Conservation (phyloP, 345 rosid species). For the Gossypium arboreum region DNA sequence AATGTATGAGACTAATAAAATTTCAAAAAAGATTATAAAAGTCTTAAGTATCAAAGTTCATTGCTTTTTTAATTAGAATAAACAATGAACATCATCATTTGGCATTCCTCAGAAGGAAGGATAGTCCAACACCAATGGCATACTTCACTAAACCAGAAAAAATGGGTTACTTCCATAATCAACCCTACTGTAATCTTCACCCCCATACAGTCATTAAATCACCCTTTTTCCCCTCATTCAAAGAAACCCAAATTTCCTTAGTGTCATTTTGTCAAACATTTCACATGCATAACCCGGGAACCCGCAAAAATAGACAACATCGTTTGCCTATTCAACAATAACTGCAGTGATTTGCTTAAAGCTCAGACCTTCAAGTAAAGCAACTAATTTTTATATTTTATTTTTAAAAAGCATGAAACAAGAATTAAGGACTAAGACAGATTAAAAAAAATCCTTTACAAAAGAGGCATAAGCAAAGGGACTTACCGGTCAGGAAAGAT, state of each 20-base stretch:
- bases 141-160: background rate
- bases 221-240: background rate
- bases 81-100: background rate
- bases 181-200: background rate
- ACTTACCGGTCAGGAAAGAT: conserved; percentile 2
- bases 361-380: background rate
- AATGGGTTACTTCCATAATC: background rate
- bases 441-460: background rate
- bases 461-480: background rate
- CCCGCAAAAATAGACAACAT: background rate
- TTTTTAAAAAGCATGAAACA: background rate
- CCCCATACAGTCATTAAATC: conserved; percentile 2
- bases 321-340: background rate
- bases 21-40: background rate
- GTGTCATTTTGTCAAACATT: background rate
- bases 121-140: background rate
- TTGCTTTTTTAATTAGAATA: background rate
- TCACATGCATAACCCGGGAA: background rate
- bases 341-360: background rate
- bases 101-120: background rate
- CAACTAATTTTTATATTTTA: background rate
- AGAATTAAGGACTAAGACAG: background rate
- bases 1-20: background rate
- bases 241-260: conserved; percentile 4
- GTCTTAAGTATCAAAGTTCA: background rate